These are phyloP conservation scores for Moringa oleifera DNA, from an alignment of 345 rosid genomes.

Conservation along the genomic window DNA sequence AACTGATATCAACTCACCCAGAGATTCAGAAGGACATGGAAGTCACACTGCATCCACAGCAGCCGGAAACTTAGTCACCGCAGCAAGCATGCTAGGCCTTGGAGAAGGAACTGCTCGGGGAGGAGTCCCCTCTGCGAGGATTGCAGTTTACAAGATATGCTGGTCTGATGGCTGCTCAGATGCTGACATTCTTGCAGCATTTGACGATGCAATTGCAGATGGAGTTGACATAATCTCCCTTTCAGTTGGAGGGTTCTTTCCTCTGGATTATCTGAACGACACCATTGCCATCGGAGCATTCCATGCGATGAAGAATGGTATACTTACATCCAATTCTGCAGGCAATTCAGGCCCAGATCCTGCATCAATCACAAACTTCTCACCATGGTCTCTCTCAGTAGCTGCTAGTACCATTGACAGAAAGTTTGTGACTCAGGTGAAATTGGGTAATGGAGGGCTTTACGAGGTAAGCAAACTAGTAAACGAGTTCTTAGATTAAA, in stretches of 20 bases:
- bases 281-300: constrained; percentile 24
- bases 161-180: constrained; percentile 18
- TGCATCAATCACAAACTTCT: constrained; percentile 1
- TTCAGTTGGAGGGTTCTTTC: not conserved
- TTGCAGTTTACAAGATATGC: constrained; percentile 30
- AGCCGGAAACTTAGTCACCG: constrained; percentile 18
- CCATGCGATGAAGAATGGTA: constrained; percentile 24
- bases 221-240: constrained; percentile 31
- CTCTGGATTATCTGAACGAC: constrained; percentile 12
- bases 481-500: no score
- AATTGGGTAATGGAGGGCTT: constrained; percentile 15
- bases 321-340: constrained; percentile 20
- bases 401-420: constrained; percentile 30
- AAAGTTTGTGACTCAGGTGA: constrained; percentile 12
- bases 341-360: constrained; percentile 20
- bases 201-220: constrained; percentile 33
- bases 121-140: constrained; percentile 25
- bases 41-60: constrained; percentile 29
- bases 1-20: constrained; percentile 19
- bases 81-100: constrained; percentile 13
- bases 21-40: constrained; percentile 29
- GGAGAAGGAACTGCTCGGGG: constrained; percentile 20
- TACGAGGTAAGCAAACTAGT: constrained; percentile 15
- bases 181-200: constrained; percentile 26
- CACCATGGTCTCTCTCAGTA: constrained; percentile 29